Evolutionary conservation across 179 eudicot species (phyloP), one percentile per base, ranked within the genome.

Genomic region (Silene noctiflora): DNA sequence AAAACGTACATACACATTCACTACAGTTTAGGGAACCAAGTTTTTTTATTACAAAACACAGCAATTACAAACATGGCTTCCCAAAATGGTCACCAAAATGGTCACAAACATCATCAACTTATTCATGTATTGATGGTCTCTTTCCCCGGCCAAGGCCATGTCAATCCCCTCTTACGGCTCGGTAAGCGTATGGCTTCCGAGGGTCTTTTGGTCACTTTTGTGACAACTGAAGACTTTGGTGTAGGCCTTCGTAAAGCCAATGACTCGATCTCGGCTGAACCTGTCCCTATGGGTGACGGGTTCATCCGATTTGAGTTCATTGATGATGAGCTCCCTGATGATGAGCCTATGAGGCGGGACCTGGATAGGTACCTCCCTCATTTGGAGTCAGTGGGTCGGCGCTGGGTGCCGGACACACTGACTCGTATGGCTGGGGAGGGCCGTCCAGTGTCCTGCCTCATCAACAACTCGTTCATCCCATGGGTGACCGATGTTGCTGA

Each of bases 401-500:
- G 79, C 4, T 67, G 74, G 25, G 80, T 92, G 29, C 89, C 91
- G 0, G 35, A 70, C 7, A 83, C 89, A 78, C 75, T 92, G 59
- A 39, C 67, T 53, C 80, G 77, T 1, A 78, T 87, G 58, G 86
- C 82, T 19, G 80, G 69, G 3, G 76, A 78, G 48, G 89, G 81
- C 16, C 83, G 84, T 0, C 97, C 97, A 16, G 98, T 93, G 0
- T 80, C 88, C 0, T 93, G 96, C 82, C 44, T 93, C 4, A 80
- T 93, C 69, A 87, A 87, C 80, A 93, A 93, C 79, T 91, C 98
- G 0, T 93, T 93, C 76, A 81, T 93, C 8, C 94, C 98, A 0
- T 93, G 98, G 98, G 98, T 90, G 14, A 85, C 89, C 3, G 98
- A 93, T 58, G 88, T 93, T 21, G 98, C 98, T 0, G 91, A 84